Percentiles rank a stretch among this genome's conserved stretches.
phyloP scores from a whole-genome alignment of 768 basidiomycete genomes.

The Lactarius sp. region DNA sequence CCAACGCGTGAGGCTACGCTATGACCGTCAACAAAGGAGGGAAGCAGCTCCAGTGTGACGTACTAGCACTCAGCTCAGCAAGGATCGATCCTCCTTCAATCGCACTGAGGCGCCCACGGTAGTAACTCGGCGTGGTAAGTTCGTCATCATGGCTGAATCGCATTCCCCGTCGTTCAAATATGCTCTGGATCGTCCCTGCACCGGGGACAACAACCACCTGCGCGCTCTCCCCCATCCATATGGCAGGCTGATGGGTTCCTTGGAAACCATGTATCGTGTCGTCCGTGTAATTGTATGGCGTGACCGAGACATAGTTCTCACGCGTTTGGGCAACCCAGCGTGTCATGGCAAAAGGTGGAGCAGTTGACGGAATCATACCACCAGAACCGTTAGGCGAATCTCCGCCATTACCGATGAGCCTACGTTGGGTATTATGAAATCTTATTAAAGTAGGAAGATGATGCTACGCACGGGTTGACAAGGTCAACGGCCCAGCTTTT shows the following conservation, averaged over 20 bases:
- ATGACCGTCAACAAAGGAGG: neutral
- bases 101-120: conserved; percentile 47
- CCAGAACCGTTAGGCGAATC: conserved; percentile 65
- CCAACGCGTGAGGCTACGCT: conserved; percentile 65
- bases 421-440: conserved; percentile 20
- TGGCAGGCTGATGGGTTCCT: conserved; percentile 78
- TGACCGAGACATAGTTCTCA: conserved; percentile 67
- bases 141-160: neutral
- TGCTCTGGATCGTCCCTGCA: conserved; percentile 42
- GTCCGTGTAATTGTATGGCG: conserved; percentile 65
- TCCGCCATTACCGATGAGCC: conserved; percentile 68
- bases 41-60: conserved; percentile 26
- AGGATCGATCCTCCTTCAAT: conserved; percentile 46
- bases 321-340: conserved; percentile 82
- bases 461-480: conserved; percentile 41
- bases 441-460: neutral
- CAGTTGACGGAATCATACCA: conserved; percentile 73
- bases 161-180: conserved; percentile 50
- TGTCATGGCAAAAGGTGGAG: conserved; percentile 81
- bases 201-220: conserved; percentile 60
- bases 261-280: conserved; percentile 65
- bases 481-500: conserved; percentile 40
- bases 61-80: conserved; percentile 61
- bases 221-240: conserved; percentile 85
- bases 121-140: neutral